Evolutionary conservation across 495 filamentous ascomycete species (phyloP).

Genomic region (Sordaria brevicollis): DNA sequence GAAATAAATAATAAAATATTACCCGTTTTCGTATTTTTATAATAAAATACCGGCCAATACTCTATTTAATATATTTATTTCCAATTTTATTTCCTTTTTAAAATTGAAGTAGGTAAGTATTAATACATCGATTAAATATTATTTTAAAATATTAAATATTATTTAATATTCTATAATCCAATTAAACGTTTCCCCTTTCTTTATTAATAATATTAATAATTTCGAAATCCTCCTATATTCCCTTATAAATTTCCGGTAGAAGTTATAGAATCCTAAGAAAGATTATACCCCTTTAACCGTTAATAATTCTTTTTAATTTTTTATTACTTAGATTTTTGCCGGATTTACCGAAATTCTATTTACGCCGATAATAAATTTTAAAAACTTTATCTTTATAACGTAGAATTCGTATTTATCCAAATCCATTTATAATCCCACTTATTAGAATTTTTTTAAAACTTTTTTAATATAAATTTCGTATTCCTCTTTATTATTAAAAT

Average conservation of each 20-base stretch:
- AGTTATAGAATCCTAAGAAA: slow-evolving; percentile 4
- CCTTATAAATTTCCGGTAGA: no score
- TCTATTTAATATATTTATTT: not conserved
- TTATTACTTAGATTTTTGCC: no score
- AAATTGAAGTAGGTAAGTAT: not conserved
- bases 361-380: slow-evolving; percentile 14
- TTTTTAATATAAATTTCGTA: no score
- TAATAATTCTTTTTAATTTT: not conserved
- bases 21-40: no score
- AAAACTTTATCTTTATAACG: slow-evolving; percentile 12
- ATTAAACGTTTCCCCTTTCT: no score
- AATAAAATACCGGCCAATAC: not conserved
- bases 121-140: not conserved
- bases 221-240: no score
- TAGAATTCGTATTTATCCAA: slow-evolving; percentile 4
- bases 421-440: not conserved
- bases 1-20: not conserved
- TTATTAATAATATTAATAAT: no score
- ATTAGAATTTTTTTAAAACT: not conserved
- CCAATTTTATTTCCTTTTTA: no score
- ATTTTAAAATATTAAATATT: not conserved
- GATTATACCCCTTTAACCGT: not conserved
- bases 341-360: slow-evolving; percentile 2
- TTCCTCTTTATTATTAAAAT: no score
- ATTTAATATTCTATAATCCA: not conserved